These are phyloP conservation scores for Populus trichocarpa DNA, from an alignment of 441 rosid genomes.

Conservation along the genomic window DNA sequence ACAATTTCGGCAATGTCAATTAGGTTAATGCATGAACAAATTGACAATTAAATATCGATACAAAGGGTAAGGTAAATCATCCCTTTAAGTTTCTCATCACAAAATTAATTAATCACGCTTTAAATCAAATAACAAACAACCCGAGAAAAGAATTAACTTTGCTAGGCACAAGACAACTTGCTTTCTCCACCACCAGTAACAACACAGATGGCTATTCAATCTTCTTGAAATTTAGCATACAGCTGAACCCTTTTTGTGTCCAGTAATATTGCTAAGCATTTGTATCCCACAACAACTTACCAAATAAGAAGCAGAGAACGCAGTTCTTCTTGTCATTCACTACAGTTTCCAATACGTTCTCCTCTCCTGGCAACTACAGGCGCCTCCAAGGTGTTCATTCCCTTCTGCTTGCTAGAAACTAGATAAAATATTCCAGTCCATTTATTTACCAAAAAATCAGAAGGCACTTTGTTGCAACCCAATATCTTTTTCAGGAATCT, in stretches of 20 bases:
- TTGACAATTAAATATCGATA: background rate
- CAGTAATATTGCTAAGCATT: constrained; percentile 24
- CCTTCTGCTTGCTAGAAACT: constrained; percentile 23
- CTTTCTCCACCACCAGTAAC: constrained; percentile 43
- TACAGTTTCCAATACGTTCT: constrained; percentile 3
- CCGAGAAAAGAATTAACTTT: constrained; percentile 12
- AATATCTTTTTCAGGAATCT: constrained; percentile 16
- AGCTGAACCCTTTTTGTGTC: constrained; percentile 15
- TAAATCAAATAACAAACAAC: constrained; percentile 13
- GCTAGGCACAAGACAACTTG: constrained; percentile 8
- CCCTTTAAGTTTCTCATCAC: constrained; percentile 6
- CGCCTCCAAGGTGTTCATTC: constrained; percentile 12
- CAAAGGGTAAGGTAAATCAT: background rate
- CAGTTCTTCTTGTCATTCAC: constrained; percentile 23
- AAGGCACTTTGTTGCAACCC: constrained; percentile 13
- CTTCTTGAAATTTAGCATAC: constrained; percentile 21
- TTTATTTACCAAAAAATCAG: constrained; percentile 21
- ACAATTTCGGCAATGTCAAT: background rate
- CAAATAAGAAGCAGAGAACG: constrained; percentile 22
- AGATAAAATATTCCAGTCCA: constrained; percentile 7
- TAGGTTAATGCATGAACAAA: background rate
- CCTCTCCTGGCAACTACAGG: constrained; percentile 12
- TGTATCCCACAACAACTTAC: constrained; percentile 26
- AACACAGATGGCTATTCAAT: constrained; percentile 19
- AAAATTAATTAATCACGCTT: constrained; percentile 7